Base-by-base conservation (phyloP, 2,329 filamentous ascomycete genomes). In the Aspergillus viridinutans region DNA sequence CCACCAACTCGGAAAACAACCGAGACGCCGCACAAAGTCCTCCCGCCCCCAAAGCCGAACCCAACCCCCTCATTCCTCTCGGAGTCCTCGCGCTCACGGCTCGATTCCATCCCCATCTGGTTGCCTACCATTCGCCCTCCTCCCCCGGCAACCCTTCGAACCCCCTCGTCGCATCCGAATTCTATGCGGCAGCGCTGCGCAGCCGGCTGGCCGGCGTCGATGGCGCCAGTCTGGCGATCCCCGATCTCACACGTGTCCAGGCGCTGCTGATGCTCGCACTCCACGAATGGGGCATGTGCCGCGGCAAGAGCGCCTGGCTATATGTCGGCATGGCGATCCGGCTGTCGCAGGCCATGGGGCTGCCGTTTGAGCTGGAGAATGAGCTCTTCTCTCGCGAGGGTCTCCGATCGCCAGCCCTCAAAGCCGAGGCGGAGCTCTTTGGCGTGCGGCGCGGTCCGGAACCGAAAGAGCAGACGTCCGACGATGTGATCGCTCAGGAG, bases 221-320 rank as follows among this genome's bases (percentile, higher is more conserved):
- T 58, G 78, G 78, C 45, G 73, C 74, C 38, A 71, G 69, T 55
- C 61, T 78, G 17, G 73, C 74, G 3, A 61, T 69, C 1, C 72
- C 78, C 3, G 78, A 80, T 47, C 70, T 84, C n/a, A 76, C 80
- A 43, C 77, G 78, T 20, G 77, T 78, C 0, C 83, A 85, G 63
- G 79, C 81, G 3, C 70, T 80, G 23, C 69, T 85, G 29, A 83
- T 85, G 81, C 72, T 85, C 4, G 79, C 78, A 3, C 71, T 83
- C 50, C 81, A 84, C 60, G 82, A 84, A 61, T 85, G 82, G 81
- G 79, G 81, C 29, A 82, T 80, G 73, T 79, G 78, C 56, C 76
- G 80, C 50, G 81, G 82, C 14, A 74, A 74, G 40, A 80, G 77
- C 54, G 81, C 81, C 6, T 85, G 81, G 78, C 61, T 77, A 17